A percentile compares a stretch with the other conserved stretches of the same genome.
Evolutionary conservation across 1,284 basidiomycete species (phyloP).

Genomic region (Naganishia cerealis): DNA sequence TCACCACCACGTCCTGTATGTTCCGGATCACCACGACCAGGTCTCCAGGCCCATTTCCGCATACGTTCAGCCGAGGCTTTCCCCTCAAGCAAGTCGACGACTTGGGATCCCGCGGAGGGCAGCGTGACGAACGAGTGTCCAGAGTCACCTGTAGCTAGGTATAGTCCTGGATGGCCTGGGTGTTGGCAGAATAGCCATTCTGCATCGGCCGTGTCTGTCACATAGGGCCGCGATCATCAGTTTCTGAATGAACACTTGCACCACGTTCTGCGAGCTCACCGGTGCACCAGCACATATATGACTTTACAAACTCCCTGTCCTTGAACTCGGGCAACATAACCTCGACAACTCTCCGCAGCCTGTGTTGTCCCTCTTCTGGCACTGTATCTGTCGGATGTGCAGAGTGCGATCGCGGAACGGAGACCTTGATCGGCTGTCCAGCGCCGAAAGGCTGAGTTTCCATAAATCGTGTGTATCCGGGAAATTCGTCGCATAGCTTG

Average conservation of each 20-base stretch:
- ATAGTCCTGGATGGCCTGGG: conserved; percentile 42
- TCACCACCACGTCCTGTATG: conserved; percentile 38
- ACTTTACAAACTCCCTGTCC: conserved; percentile 41
- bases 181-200: conserved; percentile 45
- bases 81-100: conserved; percentile 49
- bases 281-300: conserved; percentile 52
- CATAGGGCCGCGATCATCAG: not conserved
- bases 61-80: conserved; percentile 40
- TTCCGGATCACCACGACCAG: conserved; percentile 40
- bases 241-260: not conserved
- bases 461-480: conserved; percentile 41
- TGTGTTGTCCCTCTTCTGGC: conserved; percentile 41
- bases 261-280: conserved; percentile 2
- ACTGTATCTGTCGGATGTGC: conserved; percentile 48
- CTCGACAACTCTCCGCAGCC: conserved; percentile 37
- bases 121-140: conserved; percentile 52
- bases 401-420: conserved; percentile 50
- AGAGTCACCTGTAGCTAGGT: conserved; percentile 46
- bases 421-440: conserved; percentile 36
- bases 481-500: conserved; percentile 48
- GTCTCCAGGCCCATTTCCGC: conserved; percentile 46
- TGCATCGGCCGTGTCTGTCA: conserved; percentile 45
- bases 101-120: conserved; percentile 52
- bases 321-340: conserved; percentile 45
- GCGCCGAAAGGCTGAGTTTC: conserved; percentile 39